Evolutionary conservation across 768 basidiomycete species (phyloP), one percentile per base, ranked within the genome.

Genomic region (Austroboletus festivus): DNA sequence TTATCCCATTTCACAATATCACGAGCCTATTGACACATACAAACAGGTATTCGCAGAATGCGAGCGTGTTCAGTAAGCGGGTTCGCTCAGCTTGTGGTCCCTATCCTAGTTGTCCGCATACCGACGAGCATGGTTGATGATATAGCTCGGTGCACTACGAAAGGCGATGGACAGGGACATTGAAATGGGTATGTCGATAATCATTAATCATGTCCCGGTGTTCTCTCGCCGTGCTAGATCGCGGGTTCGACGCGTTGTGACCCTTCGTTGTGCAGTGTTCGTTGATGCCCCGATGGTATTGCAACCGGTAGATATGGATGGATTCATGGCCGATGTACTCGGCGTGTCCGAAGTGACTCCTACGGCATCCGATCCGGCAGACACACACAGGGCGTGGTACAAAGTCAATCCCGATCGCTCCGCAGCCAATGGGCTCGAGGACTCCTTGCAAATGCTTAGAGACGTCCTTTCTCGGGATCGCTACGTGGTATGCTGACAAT

Each of bases 361-460:
- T 13, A 56, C 62, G 16, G 48, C 56, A 22, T 68, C 69, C 16
- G 81, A 86, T 56, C 81, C 80, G 4, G 65, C 78, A 19, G 64
- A 78, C 22, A 75, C 71, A 6, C 79, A 86, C 4, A 73, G 88
- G 47, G 85, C 73, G 4, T 92, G 90, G 90, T 93, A 82, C 81
- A 79, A 69, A 48, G 58, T 72, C 5, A 78, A 83, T 50, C 63
- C 68, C 8, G 78, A 79, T 7, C 73, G 76, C 40, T 80, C 77
- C 24, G 66, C 73, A 30, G 73, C 76, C 12, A 53, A 57, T 5
- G 87, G 88, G 6, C 61, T 90, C 19, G 76, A 79, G 15, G 81
- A 82, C 10, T 76, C 82, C 13, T 60, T 92, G 26, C 53, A 67
- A 39, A 45, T 68, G 41, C 65, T 92, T 20, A 76, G 74, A 53